Percentiles rank a stretch among this genome's conserved stretches.
These are phyloP conservation scores for Cetradonia linearis DNA, from an alignment of 495 filamentous ascomycete species.

Conservation along the genomic window DNA sequence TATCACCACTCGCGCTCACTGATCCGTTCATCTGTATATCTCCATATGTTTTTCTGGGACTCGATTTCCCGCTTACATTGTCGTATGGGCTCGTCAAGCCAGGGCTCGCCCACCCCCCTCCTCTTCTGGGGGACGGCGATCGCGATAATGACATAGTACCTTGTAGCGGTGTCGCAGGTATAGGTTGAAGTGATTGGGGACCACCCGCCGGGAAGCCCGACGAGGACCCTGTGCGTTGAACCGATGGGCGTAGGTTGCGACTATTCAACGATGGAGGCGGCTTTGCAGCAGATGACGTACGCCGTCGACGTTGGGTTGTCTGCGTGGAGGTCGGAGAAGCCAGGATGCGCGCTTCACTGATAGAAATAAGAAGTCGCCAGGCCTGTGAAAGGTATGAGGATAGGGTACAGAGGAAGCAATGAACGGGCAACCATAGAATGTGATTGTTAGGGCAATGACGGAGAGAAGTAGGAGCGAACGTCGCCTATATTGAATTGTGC, in stretches of 20 bases:
- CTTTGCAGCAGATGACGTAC: constrained; percentile 24
- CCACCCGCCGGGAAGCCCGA: constrained; percentile 25
- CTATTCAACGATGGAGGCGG: constrained; percentile 20
- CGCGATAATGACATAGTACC: constrained; percentile 65
- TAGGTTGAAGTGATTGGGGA: constrained; percentile 24
- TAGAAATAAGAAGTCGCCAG: constrained; percentile 1
- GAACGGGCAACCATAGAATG: constrained; percentile 4
- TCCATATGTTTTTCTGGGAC: constrained; percentile 44
- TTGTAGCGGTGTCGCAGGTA: constrained; percentile 23
- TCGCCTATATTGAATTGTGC: not conserved
- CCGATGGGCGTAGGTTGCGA: constrained; percentile 19
- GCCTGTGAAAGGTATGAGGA: not conserved
- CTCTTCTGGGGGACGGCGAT: constrained; percentile 70
- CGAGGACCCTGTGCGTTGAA: constrained; percentile 23
- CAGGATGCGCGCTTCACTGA: constrained; percentile 18
- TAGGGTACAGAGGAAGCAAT: not conserved
- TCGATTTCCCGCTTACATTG: constrained; percentile 55
- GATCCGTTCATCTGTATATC: constrained; percentile 25
- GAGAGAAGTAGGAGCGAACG: not conserved
- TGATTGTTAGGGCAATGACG: not conserved
- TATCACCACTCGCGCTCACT: constrained; percentile 38
- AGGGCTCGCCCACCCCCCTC: constrained; percentile 81
- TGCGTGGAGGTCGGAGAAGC: constrained; percentile 23
- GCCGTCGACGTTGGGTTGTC: constrained; percentile 23
- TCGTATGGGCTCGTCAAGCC: constrained; percentile 53